Evolutionary conservation across 352 stramenopile species (phyloP).

Genomic region (Phytophthora niederhauseri): DNA sequence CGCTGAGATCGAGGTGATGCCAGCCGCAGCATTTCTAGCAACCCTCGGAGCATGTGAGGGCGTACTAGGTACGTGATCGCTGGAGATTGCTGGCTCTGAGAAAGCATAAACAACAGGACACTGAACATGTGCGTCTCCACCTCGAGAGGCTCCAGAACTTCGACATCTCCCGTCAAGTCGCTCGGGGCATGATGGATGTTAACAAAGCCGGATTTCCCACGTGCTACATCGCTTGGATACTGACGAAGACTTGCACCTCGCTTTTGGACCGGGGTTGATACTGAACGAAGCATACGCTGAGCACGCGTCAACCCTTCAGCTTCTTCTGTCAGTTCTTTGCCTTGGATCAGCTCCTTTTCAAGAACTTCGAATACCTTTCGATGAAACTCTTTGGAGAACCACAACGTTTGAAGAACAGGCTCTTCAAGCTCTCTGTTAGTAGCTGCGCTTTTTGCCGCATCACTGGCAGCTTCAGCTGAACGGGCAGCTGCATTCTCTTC

Average conservation of each 20-base stretch:
- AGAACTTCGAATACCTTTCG: constrained; percentile 89
- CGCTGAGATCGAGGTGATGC: constrained; percentile 80
- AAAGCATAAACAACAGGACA: constrained; percentile 82
- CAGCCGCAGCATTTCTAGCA: constrained; percentile 79
- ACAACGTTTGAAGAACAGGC: constrained; percentile 78
- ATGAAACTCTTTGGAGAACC: constrained; percentile 89
- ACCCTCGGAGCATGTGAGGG: constrained; percentile 65
- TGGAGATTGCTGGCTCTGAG: constrained; percentile 69
- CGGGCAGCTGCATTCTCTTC: constrained; percentile 60
- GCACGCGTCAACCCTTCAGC: constrained; percentile 78
- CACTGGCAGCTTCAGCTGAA: constrained; percentile 77
- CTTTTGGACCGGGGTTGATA: constrained; percentile 78
- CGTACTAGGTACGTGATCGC: constrained; percentile 66
- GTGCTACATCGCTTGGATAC: constrained; percentile 50
- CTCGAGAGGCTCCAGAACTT: constrained; percentile 77
- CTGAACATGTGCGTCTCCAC: constrained; percentile 77
- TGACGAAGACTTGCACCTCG: constrained; percentile 50
- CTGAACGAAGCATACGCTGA: constrained; percentile 83
- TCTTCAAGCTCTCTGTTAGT: constrained; percentile 77
- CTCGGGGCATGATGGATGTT: constrained; percentile 42
- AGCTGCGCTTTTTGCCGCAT: constrained; percentile 79
- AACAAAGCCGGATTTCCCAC: constrained; percentile 48
- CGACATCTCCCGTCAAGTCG: constrained; percentile 39
- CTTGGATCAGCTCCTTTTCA: constrained; percentile 78
- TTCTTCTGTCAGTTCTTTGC: constrained; percentile 71